A percentile compares a stretch with the other conserved stretches of the same genome.
phyloP scores from a whole-genome alignment of 192 early-diverging fungal species.

The Mortierella antarctica region DNA sequence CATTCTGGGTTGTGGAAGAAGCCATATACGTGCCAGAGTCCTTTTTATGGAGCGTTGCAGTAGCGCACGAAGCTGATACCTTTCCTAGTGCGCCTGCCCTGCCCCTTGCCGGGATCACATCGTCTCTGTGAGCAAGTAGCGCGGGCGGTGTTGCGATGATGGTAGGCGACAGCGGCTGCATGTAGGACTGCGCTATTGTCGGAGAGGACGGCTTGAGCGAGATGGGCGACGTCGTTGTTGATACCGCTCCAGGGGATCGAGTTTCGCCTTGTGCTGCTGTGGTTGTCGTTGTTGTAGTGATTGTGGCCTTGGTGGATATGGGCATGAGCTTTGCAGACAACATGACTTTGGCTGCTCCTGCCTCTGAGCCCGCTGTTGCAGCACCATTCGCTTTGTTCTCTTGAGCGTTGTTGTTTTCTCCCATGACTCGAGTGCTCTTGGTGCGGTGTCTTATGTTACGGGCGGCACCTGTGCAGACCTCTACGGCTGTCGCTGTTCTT shows the following conservation, averaged over 20 bases:
- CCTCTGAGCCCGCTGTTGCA: not conserved
- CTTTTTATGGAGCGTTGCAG: slow-evolving; percentile 40
- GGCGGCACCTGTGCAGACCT: not conserved
- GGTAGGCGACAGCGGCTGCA: slow-evolving; percentile 8
- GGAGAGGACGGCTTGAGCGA: slow-evolving; percentile 12
- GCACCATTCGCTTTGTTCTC: not conserved
- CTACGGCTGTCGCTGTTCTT: not conserved
- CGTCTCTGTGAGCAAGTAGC: not conserved
- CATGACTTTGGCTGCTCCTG: not conserved
- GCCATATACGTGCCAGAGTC: slow-evolving; percentile 46
- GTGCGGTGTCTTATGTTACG: not conserved
- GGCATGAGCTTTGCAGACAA: slow-evolving; percentile 3
- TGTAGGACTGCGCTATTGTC: not conserved
- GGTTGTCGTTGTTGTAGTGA: slow-evolving; percentile 3
- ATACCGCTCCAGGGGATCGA: not conserved
- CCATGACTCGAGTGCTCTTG: not conserved
- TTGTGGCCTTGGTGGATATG: slow-evolving; percentile 6
- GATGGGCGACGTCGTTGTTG: slow-evolving; percentile 8
- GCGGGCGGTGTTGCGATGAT: not conserved
- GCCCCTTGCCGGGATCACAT: not conserved
- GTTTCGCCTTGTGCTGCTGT: not conserved
- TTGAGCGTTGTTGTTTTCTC: not conserved
- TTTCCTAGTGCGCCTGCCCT: not conserved
- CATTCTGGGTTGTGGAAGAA: not conserved
- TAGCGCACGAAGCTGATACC: not conserved